These are phyloP conservation scores for Aspergillus cejpii DNA, from an alignment of 2,329 filamentous ascomycete genomes.

Conservation along the genomic window DNA sequence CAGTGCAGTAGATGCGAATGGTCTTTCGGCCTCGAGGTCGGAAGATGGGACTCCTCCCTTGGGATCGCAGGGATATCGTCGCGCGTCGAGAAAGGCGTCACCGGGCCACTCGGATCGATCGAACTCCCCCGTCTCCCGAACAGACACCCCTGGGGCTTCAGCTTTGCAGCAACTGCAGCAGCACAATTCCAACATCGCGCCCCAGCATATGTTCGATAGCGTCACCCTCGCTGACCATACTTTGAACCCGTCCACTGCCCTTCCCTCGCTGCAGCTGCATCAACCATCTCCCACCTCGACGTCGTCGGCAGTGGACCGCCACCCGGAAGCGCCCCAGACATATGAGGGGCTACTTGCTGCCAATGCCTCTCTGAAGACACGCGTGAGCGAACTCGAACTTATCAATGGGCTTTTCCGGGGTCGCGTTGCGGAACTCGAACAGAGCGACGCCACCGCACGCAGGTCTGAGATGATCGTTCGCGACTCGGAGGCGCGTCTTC, in stretches of 20 bases:
- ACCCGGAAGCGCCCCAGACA: constrained; percentile 64
- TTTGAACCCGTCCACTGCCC: constrained; percentile 52
- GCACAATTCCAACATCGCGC: constrained; percentile 59
- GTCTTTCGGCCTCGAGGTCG: constrained; percentile 52
- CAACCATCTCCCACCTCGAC: constrained; percentile 55
- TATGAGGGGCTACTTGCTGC: constrained; percentile 73
- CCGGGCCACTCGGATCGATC: constrained; percentile 68
- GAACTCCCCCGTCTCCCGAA: constrained; percentile 72
- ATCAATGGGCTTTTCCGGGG: constrained; percentile 80
- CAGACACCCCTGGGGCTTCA: constrained; percentile 63
- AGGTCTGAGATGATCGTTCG: constrained; percentile 51
- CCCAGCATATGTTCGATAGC: constrained; percentile 71
- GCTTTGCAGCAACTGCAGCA: constrained; percentile 43
- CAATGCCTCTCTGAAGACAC: constrained; percentile 85
- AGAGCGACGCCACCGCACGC: constrained; percentile 63
- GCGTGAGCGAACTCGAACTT: constrained; percentile 89
- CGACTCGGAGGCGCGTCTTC: constrained; percentile 51
- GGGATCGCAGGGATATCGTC: constrained; percentile 53
- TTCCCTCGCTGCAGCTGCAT: constrained; percentile 47
- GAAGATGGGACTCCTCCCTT: constrained; percentile 53
- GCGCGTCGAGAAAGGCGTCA: constrained; percentile 63
- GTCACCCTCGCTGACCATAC: constrained; percentile 61
- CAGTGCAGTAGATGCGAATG: constrained; percentile 47
- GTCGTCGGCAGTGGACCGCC: constrained; percentile 54
- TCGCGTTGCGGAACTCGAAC: constrained; percentile 67